These are phyloP conservation scores for Wallacemonas sp. DNA, from an alignment of 208 protist genomes.

Conservation along the genomic window DNA sequence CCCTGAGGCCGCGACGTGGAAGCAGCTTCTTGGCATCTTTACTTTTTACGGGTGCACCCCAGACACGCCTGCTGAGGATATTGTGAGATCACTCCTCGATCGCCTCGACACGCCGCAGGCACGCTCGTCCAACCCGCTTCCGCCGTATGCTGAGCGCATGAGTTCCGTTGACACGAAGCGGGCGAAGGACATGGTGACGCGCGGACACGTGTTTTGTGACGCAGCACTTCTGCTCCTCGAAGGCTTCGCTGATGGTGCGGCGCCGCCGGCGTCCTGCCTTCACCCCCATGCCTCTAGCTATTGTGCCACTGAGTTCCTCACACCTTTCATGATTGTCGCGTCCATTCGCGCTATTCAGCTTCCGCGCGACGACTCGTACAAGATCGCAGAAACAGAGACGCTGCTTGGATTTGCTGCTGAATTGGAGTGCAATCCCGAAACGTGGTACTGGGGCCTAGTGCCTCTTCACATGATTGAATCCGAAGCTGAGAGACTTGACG, in stretches of 20 bases:
- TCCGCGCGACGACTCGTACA: slow-evolving; percentile 45
- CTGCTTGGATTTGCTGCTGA: slow-evolving; percentile 70
- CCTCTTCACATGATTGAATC: slow-evolving; percentile 83
- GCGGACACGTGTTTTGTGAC: slow-evolving; percentile 72
- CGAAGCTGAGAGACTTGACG: slow-evolving; percentile 30
- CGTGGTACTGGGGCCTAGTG: slow-evolving; percentile 83
- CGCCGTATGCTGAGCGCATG: slow-evolving; percentile 68
- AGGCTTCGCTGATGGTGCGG: slow-evolving; percentile 52
- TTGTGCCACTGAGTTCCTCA: slow-evolving; percentile 70
- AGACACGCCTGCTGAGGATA: slow-evolving; percentile 78
- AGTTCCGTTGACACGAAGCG: slow-evolving; percentile 39
- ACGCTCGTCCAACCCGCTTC: slow-evolving; percentile 55
- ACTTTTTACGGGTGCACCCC: slow-evolving; percentile 84
- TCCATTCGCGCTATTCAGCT: slow-evolving; percentile 55
- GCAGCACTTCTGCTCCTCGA: slow-evolving; percentile 76
- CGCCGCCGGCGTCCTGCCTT: slow-evolving; percentile 52
- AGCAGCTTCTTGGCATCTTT: slow-evolving; percentile 88
- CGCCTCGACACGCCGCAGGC: slow-evolving; percentile 52
- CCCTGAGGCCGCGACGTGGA: slow-evolving; percentile 80
- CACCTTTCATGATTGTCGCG: slow-evolving; percentile 72
- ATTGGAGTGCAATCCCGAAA: slow-evolving; percentile 64
- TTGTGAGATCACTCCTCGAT: slow-evolving; percentile 66
- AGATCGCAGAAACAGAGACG: slow-evolving; percentile 60
- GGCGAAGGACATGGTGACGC: slow-evolving; percentile 55
- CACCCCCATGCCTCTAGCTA: slow-evolving; percentile 90